A percentile compares a stretch with the other conserved stretches of the same genome.
phyloP scores from a whole-genome alignment of 148 eudicot genomes.

The Rhododendron ferrugineum region DNA sequence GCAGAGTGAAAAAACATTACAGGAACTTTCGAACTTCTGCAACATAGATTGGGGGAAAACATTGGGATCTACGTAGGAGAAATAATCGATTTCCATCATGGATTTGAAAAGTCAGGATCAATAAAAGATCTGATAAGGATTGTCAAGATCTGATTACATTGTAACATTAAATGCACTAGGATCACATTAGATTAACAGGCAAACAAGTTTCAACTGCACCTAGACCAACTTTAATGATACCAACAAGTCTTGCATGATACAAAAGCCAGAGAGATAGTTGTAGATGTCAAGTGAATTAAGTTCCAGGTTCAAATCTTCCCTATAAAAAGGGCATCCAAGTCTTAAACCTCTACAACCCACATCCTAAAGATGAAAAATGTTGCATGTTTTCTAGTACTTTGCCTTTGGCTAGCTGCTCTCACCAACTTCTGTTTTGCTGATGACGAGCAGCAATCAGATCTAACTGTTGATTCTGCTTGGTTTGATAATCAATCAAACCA shows the following conservation, averaged over 20 bases:
- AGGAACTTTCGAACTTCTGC: not conserved
- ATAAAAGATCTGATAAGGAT: no score
- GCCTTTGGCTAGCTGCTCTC: not conserved
- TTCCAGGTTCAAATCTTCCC: not conserved
- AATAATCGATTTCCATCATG: no score
- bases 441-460: not conserved
- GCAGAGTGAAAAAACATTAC: not conserved
- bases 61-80: not conserved
- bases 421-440: not conserved
- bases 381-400: not conserved
- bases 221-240: not conserved
- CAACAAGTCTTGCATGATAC: not conserved
- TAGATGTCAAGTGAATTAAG: not conserved
- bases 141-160: no score
- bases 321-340: not conserved
- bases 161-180: no score
- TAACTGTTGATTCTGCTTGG: not conserved
- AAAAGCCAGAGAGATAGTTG: not conserved
- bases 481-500: not conserved
- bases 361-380: not conserved
- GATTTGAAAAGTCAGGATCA: no score
- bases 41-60: not conserved
- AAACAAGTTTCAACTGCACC: not conserved
- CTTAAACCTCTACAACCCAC: not conserved
- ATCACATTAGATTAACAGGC: no score